Conservation (phyloP, 148 eudicot genomes). For the Fagopyrum tataricum region DNA sequence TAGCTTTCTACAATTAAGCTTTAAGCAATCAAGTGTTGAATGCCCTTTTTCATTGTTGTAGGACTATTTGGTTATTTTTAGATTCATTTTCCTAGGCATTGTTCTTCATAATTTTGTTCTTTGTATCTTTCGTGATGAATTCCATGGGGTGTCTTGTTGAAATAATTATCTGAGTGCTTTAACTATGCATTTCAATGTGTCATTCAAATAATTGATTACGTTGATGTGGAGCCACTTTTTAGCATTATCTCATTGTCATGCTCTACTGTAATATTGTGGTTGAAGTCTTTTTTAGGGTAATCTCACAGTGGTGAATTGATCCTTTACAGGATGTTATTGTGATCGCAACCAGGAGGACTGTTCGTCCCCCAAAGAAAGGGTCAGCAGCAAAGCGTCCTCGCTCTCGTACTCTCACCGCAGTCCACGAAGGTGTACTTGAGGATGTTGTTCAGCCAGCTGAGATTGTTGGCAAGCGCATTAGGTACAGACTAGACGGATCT, state of each 20-base stretch:
- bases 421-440: slow-evolving; percentile 11
- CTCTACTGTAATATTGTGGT: neutral
- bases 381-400: slow-evolving; percentile 17
- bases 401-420: slow-evolving; percentile 10
- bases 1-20: too few species aligned
- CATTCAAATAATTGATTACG: too few species aligned
- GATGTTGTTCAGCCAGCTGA: slow-evolving; percentile 15
- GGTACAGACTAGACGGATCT: slow-evolving; percentile 12
- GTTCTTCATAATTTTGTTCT: neutral
- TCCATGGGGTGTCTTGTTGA: neutral
- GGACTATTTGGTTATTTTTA: too few species aligned
- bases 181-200: too few species aligned
- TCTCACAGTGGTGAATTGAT: neutral
- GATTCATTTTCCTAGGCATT: neutral
- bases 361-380: slow-evolving; percentile 12
- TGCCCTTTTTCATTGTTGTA: too few species aligned
- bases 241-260: neutral
- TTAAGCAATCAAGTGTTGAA: too few species aligned
- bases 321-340: slow-evolving; percentile 9
- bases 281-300: neutral
- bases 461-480: slow-evolving; percentile 5
- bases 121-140: neutral
- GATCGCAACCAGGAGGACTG: slow-evolving; percentile 11
- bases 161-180: too few species aligned
- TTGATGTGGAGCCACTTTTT: too few species aligned